Base-by-base conservation (phyloP, 75 land plant species). In the Adiantum capillusveneris region DNA sequence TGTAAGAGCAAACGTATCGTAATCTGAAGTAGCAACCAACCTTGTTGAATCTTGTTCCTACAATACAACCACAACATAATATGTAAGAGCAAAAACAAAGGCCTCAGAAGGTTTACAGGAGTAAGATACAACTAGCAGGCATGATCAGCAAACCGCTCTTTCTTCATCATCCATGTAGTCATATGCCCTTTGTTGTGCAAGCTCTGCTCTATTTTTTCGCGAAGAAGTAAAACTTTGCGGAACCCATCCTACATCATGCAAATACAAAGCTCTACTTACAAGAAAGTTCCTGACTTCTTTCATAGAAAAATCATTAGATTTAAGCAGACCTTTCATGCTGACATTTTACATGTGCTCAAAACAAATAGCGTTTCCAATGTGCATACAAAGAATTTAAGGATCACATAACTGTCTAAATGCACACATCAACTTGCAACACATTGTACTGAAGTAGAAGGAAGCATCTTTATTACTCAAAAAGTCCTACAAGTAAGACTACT, bases 1-100 rank as follows among this genome's bases (percentile, higher is more conserved):
- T 48, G 96, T 90, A 62, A 82, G 84, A 50, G 93, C 96, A 72
- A 90, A 90, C 24, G 96, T 90, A 59, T 90, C 96, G 74, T 81
- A 90, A 64, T 84, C 68, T 19, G 59, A 42, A 56, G 85, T 74
- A 56, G 91, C 70, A 31, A 75, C 74, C 62, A 90, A 39, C 18
- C 53, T 58, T 52, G 68, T 56, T 3, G 81, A 81, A 36, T 79
- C 79, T 52, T 81, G 43, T 53, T 90, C 91, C 96, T 90, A 58
- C 16, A 67, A 9, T 17, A 19, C 14, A 9, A 57, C 27, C 7
- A 28, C 31, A 31, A 26, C 25, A 56, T 17, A 24, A 27, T 12
- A 56, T 26, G 30, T 18, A 34, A 58, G 62, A 11, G 14, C 50
- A n/a, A 30, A 50, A 28, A 62, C 25, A 61, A 26, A 18, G n/a